Evolutionary conservation across 345 rosid species (phyloP), one percentile per base, ranked within the genome.

Genomic region (Gossypium rotundifolium): DNA sequence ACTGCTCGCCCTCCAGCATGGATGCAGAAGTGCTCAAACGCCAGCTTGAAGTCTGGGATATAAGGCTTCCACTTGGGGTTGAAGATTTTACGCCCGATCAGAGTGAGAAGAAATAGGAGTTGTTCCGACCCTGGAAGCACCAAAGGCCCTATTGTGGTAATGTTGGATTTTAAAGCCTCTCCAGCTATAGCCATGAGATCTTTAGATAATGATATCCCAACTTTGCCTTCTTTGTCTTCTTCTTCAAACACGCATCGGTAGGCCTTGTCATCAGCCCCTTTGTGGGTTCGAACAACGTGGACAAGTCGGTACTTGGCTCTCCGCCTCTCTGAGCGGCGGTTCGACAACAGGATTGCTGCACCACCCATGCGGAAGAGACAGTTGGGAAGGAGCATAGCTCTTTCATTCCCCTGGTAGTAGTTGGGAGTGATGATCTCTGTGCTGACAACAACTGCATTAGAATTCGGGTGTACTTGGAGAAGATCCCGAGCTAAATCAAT

Each of bases 1-100:
- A 93, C 97, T 0, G 96, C 97, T 64, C 94, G 83, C 7, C 98
- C 98, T 8, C 97, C 97, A 0, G 98, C 98, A 60, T 93, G 98
- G 73, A 93, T 89, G 78, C 98, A 92, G 62, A 92, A 94, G 72
- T 94, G 98, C 80, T 94, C 98, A 52, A 94, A 90, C 0, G 94
- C 98, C 49, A 84, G 84, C 71, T 88, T 92, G 86, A 94, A 94
- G 77, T 94, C 92, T 0, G 98, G 98, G 49, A 90, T 84, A 67
- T 92, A 90, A 2, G 96, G 91, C 76, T 89, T 90, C 92, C 83
- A 83, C 71, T 87, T 92, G 1, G 83, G 84, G 81, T 85, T 85
- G 46, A 84, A 86, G 74, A 90, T 83, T 83, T 89, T 88, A 16
- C 93, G 86, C 8, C 90, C 94, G 11, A 89, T 84, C 25, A 90